Evolutionary conservation across 805 yeast genomes (phyloP).

Genomic region (Yarrowia sp.): DNA sequence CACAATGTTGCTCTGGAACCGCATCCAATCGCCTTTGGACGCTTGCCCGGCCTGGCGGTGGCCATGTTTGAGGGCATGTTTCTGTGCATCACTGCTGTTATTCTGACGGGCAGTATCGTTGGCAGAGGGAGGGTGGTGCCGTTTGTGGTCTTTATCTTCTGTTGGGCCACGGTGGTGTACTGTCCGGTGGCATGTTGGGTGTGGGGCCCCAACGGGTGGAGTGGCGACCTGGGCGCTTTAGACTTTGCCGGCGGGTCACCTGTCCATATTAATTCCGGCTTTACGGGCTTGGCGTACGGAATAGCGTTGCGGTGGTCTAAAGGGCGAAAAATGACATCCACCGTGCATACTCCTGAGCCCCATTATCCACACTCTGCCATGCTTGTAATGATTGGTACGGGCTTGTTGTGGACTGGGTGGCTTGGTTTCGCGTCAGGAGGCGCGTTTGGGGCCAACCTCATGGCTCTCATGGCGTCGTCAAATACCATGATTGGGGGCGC

Average conservation of each 20-base stretch:
- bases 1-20: slow-evolving; percentile 49
- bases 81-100: slow-evolving; percentile 61
- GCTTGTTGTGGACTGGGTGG: slow-evolving; percentile 74
- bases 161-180: slow-evolving; percentile 71
- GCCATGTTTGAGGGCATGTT: slow-evolving; percentile 66
- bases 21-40: slow-evolving; percentile 40
- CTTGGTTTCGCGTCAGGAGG: slow-evolving; percentile 77
- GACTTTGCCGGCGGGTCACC: slow-evolving; percentile 81
- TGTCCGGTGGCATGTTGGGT: slow-evolving; percentile 74
- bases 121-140: slow-evolving; percentile 72
- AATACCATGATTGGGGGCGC: slow-evolving; percentile 56
- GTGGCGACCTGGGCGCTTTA: slow-evolving; percentile 55
- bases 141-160: slow-evolving; percentile 62
- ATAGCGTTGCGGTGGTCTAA: slow-evolving; percentile 42
- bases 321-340: slow-evolving; percentile 62
- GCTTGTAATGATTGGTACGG: slow-evolving; percentile 66
- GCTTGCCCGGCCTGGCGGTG: slow-evolving; percentile 47
- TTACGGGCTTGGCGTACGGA: slow-evolving; percentile 68
- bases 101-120: slow-evolving; percentile 70
- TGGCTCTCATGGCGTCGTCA: slow-evolving; percentile 46
- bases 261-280: slow-evolving; percentile 69
- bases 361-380: slow-evolving; percentile 67
- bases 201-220: slow-evolving; percentile 71
- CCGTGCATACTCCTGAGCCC: slow-evolving; percentile 41
- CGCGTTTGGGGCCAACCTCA: slow-evolving; percentile 40